phyloP scores from a whole-genome alignment of 495 filamentous ascomycete species.

The Tuber microsphaerosporum region DNA sequence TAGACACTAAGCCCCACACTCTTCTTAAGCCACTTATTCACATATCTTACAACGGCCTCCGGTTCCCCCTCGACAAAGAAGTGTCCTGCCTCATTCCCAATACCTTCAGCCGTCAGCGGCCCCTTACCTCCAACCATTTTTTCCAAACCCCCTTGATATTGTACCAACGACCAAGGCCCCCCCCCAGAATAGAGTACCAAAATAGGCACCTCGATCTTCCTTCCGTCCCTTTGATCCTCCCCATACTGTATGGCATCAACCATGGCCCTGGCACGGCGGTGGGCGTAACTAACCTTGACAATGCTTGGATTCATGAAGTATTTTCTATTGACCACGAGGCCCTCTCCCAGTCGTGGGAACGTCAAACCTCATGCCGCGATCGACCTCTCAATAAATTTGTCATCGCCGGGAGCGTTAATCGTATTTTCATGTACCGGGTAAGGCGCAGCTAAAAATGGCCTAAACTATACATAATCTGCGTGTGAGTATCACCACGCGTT shows the following conservation, averaged over 20 bases:
- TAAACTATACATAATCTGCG: constrained; percentile 6
- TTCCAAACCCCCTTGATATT: constrained; percentile 48
- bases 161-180: constrained; percentile 45
- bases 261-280: constrained; percentile 47
- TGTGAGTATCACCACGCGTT: neutral
- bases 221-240: constrained; percentile 45
- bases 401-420: constrained; percentile 46
- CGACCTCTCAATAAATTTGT: constrained; percentile 41
- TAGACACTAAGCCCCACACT: constrained; percentile 20
- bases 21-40: constrained; percentile 37
- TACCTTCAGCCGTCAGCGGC: constrained; percentile 33
- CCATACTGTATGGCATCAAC: constrained; percentile 46
- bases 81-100: constrained; percentile 49
- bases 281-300: constrained; percentile 45
- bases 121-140: constrained; percentile 44
- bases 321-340: constrained; percentile 43
- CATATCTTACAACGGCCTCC: constrained; percentile 41
- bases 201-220: constrained; percentile 44
- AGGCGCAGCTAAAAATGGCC: constrained; percentile 48
- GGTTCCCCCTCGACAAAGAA: constrained; percentile 51
- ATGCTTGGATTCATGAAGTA: constrained; percentile 45
- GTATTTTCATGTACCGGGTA: constrained; percentile 44
- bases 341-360: constrained; percentile 17
- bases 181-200: constrained; percentile 47
- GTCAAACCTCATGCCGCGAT: constrained; percentile 40